Evolutionary conservation across 1,139 yeast species (phyloP).

Genomic region (Chernovozyma aurita): DNA sequence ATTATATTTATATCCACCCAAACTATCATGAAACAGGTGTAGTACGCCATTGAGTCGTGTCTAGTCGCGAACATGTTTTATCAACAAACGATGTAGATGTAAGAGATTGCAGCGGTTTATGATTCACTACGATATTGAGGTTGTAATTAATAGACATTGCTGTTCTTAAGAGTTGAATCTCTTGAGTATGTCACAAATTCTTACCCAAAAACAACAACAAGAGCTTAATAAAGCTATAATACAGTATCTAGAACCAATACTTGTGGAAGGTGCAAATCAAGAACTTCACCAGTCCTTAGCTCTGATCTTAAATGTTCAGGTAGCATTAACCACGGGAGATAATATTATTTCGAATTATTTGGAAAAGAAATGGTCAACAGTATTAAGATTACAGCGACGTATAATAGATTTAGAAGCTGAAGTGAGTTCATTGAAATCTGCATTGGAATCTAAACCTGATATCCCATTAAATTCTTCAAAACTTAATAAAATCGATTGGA

Average conservation of each 20-base stretch:
- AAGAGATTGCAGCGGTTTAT: too few species aligned
- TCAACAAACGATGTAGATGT: too few species aligned
- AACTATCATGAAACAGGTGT: too few species aligned
- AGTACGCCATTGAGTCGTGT: background rate
- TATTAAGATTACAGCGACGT: slow-evolving; percentile 70
- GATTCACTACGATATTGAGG: too few species aligned
- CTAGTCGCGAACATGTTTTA: background rate
- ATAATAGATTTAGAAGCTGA: slow-evolving; percentile 57
- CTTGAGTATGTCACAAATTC: slow-evolving; percentile 17
- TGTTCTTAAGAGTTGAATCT: background rate
- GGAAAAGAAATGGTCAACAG: slow-evolving; percentile 89
- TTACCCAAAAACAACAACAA: slow-evolving; percentile 46
- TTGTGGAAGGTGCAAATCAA: slow-evolving; percentile 14
- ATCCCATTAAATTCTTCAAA: background rate
- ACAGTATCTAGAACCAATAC: slow-evolving; percentile 45
- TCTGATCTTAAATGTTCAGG: slow-evolving; percentile 13
- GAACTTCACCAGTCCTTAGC: slow-evolving; percentile 11
- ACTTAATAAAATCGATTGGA: slow-evolving; percentile 56
- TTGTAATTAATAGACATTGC: too few species aligned
- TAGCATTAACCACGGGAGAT: slow-evolving; percentile 10
- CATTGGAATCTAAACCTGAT: slow-evolving; percentile 32
- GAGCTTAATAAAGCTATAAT: slow-evolving; percentile 55
- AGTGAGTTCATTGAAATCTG: slow-evolving; percentile 34
- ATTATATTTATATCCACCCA: too few species aligned
- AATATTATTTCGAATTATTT: slow-evolving; percentile 47